Base-by-base conservation (phyloP, 495 filamentous ascomycete genomes). In the Neurospora hispaniola region DNA sequence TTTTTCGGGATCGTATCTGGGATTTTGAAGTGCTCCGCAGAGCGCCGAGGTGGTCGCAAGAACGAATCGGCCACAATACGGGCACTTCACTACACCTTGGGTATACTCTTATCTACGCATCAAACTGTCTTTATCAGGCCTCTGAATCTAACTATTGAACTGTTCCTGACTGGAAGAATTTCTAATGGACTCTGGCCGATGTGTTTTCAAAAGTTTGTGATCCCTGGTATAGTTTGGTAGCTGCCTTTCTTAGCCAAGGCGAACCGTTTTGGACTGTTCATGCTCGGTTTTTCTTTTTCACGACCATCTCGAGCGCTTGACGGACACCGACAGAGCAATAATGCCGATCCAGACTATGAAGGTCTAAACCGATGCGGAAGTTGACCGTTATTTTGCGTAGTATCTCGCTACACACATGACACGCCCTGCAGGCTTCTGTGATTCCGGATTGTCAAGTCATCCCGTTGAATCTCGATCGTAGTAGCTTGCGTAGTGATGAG, bases 361-460 rank as follows among this genome's bases (percentile, higher is more conserved):
- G 54, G 54, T 16, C 20, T 16, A 16, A 31, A 9, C 54, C 54
- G 14, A 62, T 62, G 27, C 3, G 54, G 54, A 62, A 62, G 54
- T 62, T 62, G 54, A 62, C 27, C 54, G 27, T 62, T 62, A 27
- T 31, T 62, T 6, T 62, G 54, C 6, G 54, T 62, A 62, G 54
- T 35, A 18, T 35, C 12, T 59, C 48, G 23, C 48, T 59, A 59
- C 23, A 59, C 31, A 59, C 23, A 59, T 59, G 20, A 59, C 16
- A 62, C 14, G 35, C 12, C 54, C 5, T 62, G 54, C 27, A 35
- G 54, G 23, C 23, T 62, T 62, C 23, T 35, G 27, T 62, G 27
- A 62, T 62, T 27, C 54, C 27, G 27, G 12, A 35, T 35, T 62
- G 54, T 62, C 54, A 14, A 62, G 27, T 6, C 54, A 62, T 62